Conservation (phyloP, 306 rosid species). For the Arachis stenosperma region DNA sequence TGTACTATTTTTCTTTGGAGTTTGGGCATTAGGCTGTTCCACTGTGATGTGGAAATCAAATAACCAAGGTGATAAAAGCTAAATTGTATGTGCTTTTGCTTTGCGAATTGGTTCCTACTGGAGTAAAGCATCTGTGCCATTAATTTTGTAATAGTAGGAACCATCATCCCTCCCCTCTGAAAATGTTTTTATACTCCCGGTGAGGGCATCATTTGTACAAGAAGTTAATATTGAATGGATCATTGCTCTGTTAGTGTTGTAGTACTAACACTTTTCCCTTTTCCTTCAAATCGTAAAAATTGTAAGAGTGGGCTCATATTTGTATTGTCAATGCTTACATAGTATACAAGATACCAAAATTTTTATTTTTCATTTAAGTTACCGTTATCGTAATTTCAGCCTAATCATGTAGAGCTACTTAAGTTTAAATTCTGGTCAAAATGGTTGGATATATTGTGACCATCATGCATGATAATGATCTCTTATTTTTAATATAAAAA, state of each 20-base stretch:
- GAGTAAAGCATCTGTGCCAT: conserved; percentile 20
- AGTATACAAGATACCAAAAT: background rate
- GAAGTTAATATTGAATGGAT: conserved; percentile 14
- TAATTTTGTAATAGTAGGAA: background rate
- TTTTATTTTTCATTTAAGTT: conserved; percentile 12
- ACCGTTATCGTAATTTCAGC: background rate
- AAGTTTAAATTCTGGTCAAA: background rate
- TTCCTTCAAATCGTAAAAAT: background rate
- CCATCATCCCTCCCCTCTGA: conserved; percentile 1
- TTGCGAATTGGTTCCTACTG: conserved; percentile 2
- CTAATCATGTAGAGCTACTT: background rate
- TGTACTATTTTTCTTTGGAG: background rate
- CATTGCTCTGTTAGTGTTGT: conserved; percentile 24
- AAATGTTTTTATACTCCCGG: background rate
- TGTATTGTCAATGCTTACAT: conserved; percentile 19
- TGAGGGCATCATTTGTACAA: conserved; percentile 24
- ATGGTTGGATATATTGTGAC: background rate
- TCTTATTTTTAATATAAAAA: background rate
- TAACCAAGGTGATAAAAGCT: conserved; percentile 52
- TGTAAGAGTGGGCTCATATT: background rate
- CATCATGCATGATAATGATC: background rate
- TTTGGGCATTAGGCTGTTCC: conserved; percentile 11
- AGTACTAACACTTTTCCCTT: background rate
- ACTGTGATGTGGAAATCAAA: background rate
- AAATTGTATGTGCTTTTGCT: background rate